Evolutionary conservation across 768 basidiomycete species (phyloP), one percentile per base, ranked within the genome.

Genomic region (Candolleomyces efflorescens): DNA sequence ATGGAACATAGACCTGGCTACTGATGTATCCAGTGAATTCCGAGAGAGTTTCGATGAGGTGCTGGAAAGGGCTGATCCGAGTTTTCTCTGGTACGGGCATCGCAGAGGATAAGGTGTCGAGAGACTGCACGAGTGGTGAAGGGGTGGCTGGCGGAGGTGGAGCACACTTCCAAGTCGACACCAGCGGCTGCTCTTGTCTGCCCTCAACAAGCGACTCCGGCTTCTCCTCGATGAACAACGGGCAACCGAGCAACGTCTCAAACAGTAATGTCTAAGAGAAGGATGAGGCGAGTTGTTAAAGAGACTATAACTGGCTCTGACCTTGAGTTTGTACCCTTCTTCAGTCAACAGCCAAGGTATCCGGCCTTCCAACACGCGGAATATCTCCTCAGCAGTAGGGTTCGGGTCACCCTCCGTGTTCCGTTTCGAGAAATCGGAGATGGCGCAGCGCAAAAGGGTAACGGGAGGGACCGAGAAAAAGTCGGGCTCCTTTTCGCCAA

Each of bases 11-110:
- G 2, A 87, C 81, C 62, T 90, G 87, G 9, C 87, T 79, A 57
- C 87, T 86, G 65, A 92, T 81, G 68, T 89, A 90, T 5, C 90
- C 90, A 0, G 90, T 92, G 59, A 92, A 80, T 63, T 89, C 85
- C 1, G 86, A 79, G 39, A 91, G 76, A 0, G 81, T 68, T 65
- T 90, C 81, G 6, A 91, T 72, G 10, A 85, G 84, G 63, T 84
- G 79, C 63, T 89, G 86, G 64, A 77, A 75, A 6, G 78, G 73
- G 45, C 70, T 77, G 23, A 69, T 64, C 47, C 65, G 67, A 10
- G 69, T 48, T n/a, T 67, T 61, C 18, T 65, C 64, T 57, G 60
- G 62, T 60, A 67, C 70, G 15, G 78, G 75, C n/a, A 81, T 61
- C n/a, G 72, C 63, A 6, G 68, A 60, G 5, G 71, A 68, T 6